Evolutionary conservation across 306 rosid genomes (phyloP).

Genomic region (Senna tora): DNA sequence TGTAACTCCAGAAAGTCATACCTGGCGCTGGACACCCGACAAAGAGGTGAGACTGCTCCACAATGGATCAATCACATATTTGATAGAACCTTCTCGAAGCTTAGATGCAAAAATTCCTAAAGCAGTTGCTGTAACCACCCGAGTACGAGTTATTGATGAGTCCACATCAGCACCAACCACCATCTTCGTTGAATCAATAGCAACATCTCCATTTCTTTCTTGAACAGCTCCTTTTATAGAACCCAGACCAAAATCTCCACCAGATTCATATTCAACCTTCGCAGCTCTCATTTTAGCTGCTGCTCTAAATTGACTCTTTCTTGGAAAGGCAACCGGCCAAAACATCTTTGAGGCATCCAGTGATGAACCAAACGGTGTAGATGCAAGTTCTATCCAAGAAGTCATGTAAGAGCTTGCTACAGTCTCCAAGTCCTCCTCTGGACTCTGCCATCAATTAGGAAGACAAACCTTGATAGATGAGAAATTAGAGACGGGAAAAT

Average conservation of each 20-base stretch:
- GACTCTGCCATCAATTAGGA: conserved; percentile 56
- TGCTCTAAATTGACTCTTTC: conserved; percentile 90
- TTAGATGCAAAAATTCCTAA: conserved; percentile 84
- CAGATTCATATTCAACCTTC: conserved; percentile 72
- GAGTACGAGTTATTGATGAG: conserved; percentile 77
- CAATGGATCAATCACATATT: conserved; percentile 69
- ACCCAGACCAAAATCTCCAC: conserved; percentile 58
- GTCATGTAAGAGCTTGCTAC: conserved; percentile 65
- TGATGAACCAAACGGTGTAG: conserved; percentile 85
- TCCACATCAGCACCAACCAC: conserved; percentile 91
- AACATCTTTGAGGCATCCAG: conserved; percentile 89
- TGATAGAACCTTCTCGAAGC: conserved; percentile 61
- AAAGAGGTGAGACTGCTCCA: conserved; percentile 70
- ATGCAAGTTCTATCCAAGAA: conserved; percentile 89
- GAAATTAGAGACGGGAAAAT: not conserved
- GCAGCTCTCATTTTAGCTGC: conserved; percentile 99
- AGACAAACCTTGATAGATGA: conserved; percentile 12
- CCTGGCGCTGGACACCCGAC: conserved; percentile 95
- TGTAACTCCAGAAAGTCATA: conserved; percentile 42
- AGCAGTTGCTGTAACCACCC: conserved; percentile 91
- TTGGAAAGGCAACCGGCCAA: conserved; percentile 95
- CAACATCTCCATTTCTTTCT: conserved; percentile 76
- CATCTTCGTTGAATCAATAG: conserved; percentile 65
- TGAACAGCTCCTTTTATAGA: conserved; percentile 48
- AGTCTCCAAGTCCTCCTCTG: conserved; percentile 70